Evolutionary conservation across 2,329 filamentous ascomycete species (phyloP).

Genomic region (Botryotinia convoluta): DNA sequence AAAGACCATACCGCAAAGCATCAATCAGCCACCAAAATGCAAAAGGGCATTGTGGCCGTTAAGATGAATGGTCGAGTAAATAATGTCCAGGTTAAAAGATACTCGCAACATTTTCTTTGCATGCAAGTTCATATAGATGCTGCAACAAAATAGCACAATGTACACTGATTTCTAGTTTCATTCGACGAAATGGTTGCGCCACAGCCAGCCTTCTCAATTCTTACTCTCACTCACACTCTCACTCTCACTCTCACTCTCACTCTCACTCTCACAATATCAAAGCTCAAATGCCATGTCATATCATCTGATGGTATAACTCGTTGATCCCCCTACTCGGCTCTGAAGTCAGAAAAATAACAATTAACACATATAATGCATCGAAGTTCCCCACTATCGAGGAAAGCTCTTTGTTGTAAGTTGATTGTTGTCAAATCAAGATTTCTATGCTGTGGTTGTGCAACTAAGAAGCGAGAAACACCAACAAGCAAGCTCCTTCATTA

Average conservation of each 20-base stretch:
- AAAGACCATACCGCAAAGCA: background rate
- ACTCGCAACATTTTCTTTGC: background rate
- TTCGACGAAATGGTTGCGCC: background rate
- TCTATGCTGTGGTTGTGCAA: background rate
- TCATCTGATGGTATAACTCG: conserved; percentile 12
- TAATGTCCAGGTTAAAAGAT: background rate
- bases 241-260: background rate
- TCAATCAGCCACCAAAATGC: background rate
- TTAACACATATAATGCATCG: background rate
- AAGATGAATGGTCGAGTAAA: background rate
- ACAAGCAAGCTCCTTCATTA: conserved; percentile 1
- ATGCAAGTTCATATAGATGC: background rate
- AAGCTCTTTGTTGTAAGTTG: background rate
- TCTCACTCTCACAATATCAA: background rate
- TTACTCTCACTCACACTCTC: background rate
- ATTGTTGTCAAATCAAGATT: background rate
- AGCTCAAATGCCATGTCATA: conserved; percentile 16
- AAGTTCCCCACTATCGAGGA: background rate
- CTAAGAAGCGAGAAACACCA: background rate
- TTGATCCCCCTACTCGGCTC: conserved; percentile 8
- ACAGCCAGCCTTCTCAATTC: conserved; percentile 18
- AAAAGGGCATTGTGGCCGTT: background rate
- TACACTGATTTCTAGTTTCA: background rate
- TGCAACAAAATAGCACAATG: background rate
- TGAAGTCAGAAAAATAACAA: background rate